phyloP scores from a whole-genome alignment of 106 monocot species.

The Triglochin maritima region DNA sequence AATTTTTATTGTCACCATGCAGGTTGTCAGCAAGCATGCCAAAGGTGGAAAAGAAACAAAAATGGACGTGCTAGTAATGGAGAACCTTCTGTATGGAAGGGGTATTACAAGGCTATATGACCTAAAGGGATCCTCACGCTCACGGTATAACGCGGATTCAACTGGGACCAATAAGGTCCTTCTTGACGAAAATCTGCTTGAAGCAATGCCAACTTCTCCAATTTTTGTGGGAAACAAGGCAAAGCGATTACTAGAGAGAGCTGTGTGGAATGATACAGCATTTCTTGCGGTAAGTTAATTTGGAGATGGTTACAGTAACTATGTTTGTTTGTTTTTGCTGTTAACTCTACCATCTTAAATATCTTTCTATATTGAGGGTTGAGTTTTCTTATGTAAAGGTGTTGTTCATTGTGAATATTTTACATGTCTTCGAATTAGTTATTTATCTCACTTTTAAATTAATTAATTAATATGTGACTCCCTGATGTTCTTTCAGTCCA shows the following conservation, averaged over 20 bases:
- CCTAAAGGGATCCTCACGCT: constrained; percentile 72
- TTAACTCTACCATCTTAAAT: neutral
- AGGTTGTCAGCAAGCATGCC: constrained; percentile 47
- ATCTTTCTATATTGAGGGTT: neutral
- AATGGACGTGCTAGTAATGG: constrained; percentile 88
- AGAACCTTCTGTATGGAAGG: constrained; percentile 69
- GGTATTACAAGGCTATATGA: constrained; percentile 70
- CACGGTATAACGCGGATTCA: constrained; percentile 73
- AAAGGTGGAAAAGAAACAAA: constrained; percentile 71
- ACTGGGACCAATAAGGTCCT: constrained; percentile 77
- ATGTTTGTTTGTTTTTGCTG: neutral
- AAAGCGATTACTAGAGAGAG: constrained; percentile 72
- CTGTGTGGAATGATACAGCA: constrained; percentile 95
- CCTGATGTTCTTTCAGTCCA: constrained; percentile 34
- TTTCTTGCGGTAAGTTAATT: constrained; percentile 59
- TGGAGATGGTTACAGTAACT: neutral
- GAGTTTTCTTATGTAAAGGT: neutral
- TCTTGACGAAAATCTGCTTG: constrained; percentile 82
- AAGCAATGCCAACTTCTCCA: constrained; percentile 84
- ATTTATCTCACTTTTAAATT: neutral
- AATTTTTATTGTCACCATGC: neutral
- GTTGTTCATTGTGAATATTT: neutral
- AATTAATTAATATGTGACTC: neutral
- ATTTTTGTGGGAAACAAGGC: constrained; percentile 88
- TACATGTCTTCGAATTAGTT: neutral